Base-by-base conservation (phyloP, 2,329 filamentous ascomycete genomes). In the Myotisia sp. region DNA sequence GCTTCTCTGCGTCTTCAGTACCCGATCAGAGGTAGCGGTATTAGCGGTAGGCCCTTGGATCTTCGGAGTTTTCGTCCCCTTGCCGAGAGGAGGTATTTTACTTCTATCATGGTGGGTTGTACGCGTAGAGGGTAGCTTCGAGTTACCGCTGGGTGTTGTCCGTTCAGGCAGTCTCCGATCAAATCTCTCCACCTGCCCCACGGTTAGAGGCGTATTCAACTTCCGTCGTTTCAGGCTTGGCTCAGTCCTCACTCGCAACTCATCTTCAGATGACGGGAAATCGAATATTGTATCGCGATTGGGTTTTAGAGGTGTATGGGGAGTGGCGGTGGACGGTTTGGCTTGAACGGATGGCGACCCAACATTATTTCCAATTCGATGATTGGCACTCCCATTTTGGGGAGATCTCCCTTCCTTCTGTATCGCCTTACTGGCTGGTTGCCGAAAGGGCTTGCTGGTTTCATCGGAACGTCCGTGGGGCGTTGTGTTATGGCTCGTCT, bases 191-290 rank as follows among this genome's bases (percentile, higher is more conserved):
- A 32, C 31, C 28, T 27, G 18, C 29, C 24, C 29, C 13, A 17
- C 33, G 13, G 9, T n/a, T 29, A 36, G 40, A 9, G 33, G 29
- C 2, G 37, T 29, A 5, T 33, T 37, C 35, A 44, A 16, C 26
- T 39, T 43, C 23, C 42, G 37, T 5, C 42, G 36, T 26, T 44
- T 44, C 26, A 38, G 17, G 31, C 36, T 29, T 20, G 28, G 37
- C 14, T 34, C 36, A 14, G 21, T 21, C 10, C 22, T 22, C 8
- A n/a, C 26, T n/a, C 26, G 36, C 7, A 29, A 33, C 28, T 52
- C 49, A 6, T 53, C 50, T 16, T 45, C 46, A 9, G 51, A 52
- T 5, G 49, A 50, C 7, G 43, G 43, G 14, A 51, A 29, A 23
- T 53, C 49, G 32, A 44, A 52, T 17, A 52, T 41, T 20, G 37